Conservation (phyloP, 73 alveolate genomes). For the Tetrahymena thermophila region DNA sequence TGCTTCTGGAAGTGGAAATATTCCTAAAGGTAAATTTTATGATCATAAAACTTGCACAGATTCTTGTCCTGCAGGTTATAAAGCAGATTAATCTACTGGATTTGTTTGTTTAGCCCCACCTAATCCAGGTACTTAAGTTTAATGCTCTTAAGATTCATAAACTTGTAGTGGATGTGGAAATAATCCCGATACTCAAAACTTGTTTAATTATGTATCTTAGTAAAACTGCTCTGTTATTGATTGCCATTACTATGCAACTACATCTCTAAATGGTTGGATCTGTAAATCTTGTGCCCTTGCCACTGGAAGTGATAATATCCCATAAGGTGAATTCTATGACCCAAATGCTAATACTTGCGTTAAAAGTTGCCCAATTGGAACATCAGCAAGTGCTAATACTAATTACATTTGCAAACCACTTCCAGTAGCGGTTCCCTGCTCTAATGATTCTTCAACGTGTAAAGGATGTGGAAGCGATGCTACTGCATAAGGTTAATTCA, state of each 20-base stretch:
- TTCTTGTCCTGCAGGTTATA: not conserved
- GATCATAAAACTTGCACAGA: not conserved
- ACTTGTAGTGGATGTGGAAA: not conserved
- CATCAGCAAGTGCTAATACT: not conserved
- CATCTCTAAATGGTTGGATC: not conserved
- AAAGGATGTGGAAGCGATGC: not conserved
- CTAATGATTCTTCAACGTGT: not conserved
- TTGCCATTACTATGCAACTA: no score
- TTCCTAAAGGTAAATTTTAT: not conserved
- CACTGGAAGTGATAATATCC: no score
- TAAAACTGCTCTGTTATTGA: not conserved
- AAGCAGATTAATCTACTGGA: not conserved
- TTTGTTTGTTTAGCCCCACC: not conserved
- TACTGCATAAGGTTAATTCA: no score
- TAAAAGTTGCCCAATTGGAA: not conserved
- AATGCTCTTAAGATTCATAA: not conserved
- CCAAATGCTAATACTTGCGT: not conserved
- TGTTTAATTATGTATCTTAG: no score
- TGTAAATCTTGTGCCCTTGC: not conserved
- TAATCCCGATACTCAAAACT: no score
- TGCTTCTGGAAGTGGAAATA: not conserved
- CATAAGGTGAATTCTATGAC: not conserved
- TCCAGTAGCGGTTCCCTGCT: not conserved
- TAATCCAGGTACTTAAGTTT: not conserved
- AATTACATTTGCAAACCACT: not conserved